Evolutionary conservation across 2,329 filamentous ascomycete species (phyloP).

Genomic region (Dryadomyces quercivorus): DNA sequence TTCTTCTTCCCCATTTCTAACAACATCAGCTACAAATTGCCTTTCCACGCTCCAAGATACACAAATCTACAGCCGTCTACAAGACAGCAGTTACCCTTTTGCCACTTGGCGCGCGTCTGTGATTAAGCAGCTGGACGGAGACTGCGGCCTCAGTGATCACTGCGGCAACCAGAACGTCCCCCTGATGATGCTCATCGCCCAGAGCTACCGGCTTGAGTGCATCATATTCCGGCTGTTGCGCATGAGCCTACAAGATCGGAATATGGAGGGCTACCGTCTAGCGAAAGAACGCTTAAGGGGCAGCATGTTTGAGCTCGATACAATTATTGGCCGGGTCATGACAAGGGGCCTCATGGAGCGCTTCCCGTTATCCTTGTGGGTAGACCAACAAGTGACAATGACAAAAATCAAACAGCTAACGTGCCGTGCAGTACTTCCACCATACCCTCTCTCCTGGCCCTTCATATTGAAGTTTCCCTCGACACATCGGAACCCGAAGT

Average conservation of each 20-base stretch:
- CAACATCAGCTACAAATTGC: background rate
- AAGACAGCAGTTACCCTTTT: background rate
- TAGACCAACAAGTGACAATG: background rate
- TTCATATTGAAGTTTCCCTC: background rate
- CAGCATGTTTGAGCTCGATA: constrained; percentile 1
- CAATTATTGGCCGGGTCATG: background rate
- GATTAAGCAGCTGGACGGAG: background rate
- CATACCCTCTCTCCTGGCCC: background rate
- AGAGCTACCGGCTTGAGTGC: constrained; percentile 2
- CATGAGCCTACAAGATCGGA: background rate
- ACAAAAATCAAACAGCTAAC: too few relatives aligned
- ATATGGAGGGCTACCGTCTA: background rate
- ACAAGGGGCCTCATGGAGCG: background rate
- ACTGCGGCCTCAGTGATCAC: too few relatives aligned
- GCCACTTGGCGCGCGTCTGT: background rate
- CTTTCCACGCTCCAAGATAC: background rate
- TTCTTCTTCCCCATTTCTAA: background rate
- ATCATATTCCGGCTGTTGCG: constrained; percentile 1
- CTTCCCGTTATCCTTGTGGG: background rate
- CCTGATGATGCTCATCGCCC: background rate
- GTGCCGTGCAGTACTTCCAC: background rate
- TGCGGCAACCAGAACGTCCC: background rate
- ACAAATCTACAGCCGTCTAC: background rate
- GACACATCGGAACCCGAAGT: background rate
- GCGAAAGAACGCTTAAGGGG: background rate